Evolutionary conservation across 768 basidiomycete species (phyloP).

Genomic region (Amanita jacksonii): DNA sequence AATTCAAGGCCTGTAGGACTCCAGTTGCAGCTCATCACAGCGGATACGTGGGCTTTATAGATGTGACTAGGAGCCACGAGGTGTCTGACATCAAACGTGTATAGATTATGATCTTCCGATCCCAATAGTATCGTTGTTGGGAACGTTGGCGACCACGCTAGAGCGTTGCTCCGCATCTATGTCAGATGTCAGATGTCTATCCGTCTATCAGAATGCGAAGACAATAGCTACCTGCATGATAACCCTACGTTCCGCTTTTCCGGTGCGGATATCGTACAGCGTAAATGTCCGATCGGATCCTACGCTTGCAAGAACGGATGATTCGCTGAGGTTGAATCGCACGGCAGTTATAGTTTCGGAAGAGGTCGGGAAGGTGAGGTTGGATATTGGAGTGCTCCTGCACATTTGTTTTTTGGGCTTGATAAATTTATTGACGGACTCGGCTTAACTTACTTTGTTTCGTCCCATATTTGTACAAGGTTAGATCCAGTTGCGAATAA

Average conservation of each 20-base stretch:
- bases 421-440: neutral
- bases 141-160: conserved; percentile 94
- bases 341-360: conserved; percentile 84
- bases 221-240: conserved; percentile 68
- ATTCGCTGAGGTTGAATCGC: conserved; percentile 89
- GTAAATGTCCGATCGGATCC: conserved; percentile 95
- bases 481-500: conserved; percentile 92
- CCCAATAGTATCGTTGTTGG: conserved; percentile 87
- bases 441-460: conserved; percentile 63
- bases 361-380: conserved; percentile 78
- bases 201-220: neutral
- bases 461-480: conserved; percentile 95
- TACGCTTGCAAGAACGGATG: conserved; percentile 89
- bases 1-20: conserved; percentile 93
- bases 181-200: neutral
- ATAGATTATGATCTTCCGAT: conserved; percentile 98
- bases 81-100: conserved; percentile 92
- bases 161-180: conserved; percentile 80
- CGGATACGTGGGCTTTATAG: conserved; percentile 95
- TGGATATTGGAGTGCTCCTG: conserved; percentile 79
- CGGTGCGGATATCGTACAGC: conserved; percentile 92
- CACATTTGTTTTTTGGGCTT: no score
- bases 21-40: conserved; percentile 97
- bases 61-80: conserved; percentile 78
- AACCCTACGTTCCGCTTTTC: conserved; percentile 86